A percentile compares a stretch with the other conserved stretches of the same genome.
These are phyloP conservation scores for Botryotinia globosa DNA, from an alignment of 2,329 filamentous ascomycete genomes.

Conservation along the genomic window DNA sequence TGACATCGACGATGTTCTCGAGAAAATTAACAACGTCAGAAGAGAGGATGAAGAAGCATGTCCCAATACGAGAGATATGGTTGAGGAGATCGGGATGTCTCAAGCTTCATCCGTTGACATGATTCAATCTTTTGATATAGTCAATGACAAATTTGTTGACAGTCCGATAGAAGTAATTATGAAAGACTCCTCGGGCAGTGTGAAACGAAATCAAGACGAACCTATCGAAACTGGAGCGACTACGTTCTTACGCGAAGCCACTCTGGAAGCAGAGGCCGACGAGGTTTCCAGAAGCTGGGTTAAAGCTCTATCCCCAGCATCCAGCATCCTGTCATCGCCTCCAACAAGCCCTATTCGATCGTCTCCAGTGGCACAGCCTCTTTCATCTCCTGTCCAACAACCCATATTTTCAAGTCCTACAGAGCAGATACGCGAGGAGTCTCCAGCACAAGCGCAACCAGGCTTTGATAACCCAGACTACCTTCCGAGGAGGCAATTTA, in stretches of 20 bases:
- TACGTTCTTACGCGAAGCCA: neutral
- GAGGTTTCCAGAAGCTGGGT: conserved; percentile 43
- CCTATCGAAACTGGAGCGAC: neutral
- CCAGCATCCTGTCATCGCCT: conserved; percentile 35
- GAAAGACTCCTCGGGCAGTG: neutral
- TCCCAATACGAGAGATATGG: neutral
- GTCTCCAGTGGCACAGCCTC: neutral
- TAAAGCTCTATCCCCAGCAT: conserved; percentile 39
- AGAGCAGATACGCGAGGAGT: neutral
- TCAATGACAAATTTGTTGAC: neutral
- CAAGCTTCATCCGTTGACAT: conserved; percentile 21
- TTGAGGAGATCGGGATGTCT: neutral
- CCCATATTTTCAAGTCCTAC: neutral
- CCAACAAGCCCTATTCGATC: conserved; percentile 22
- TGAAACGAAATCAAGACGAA: neutral
- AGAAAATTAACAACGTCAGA: neutral
- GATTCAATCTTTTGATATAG: conserved; percentile 1
- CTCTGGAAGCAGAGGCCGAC: conserved; percentile 31
- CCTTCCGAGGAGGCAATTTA: conserved; percentile 16
- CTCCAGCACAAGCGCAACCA: neutral
- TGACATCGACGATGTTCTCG: conserved; percentile 4
- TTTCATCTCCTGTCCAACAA: neutral
- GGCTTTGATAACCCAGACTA: neutral
- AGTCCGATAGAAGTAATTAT: neutral
- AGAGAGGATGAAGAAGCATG: neutral